Conservation (phyloP, 495 filamentous ascomycete genomes). For the Lophium mytilinum region DNA sequence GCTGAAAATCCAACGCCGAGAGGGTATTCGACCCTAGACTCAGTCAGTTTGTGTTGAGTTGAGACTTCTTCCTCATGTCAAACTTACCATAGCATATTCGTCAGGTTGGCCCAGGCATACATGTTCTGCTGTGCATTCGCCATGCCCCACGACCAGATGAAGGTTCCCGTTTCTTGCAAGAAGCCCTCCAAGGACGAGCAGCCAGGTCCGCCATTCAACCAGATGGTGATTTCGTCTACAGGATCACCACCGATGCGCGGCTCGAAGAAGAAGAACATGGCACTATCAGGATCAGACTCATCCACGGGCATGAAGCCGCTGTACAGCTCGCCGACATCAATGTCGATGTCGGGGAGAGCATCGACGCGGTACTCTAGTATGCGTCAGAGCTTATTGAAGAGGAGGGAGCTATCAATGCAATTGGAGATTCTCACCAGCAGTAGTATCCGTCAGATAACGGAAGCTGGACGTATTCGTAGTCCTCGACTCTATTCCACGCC, state of each 20-base stretch:
- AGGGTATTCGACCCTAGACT: slow-evolving; percentile 16
- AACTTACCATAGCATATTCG: slow-evolving; percentile 52
- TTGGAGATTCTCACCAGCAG: too few relatives aligned
- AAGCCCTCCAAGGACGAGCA: slow-evolving; percentile 62
- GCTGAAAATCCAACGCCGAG: slow-evolving; percentile 23
- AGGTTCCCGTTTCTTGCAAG: slow-evolving; percentile 58
- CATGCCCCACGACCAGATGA: slow-evolving; percentile 54
- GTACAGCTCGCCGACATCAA: slow-evolving; percentile 28
- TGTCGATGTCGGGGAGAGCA: background rate
- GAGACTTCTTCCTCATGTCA: slow-evolving; percentile 7
- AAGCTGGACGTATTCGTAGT: too few relatives aligned
- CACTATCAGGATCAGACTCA: slow-evolving; percentile 26
- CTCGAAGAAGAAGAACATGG: slow-evolving; percentile 47
- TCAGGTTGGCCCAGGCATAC: slow-evolving; percentile 58
- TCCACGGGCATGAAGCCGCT: slow-evolving; percentile 25
- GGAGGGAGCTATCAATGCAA: too few relatives aligned
- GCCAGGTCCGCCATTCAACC: slow-evolving; percentile 29
- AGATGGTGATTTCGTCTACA: slow-evolving; percentile 27
- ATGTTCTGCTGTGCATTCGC: slow-evolving; percentile 51
- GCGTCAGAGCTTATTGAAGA: background rate
- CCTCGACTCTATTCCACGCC: too few relatives aligned
- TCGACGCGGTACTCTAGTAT: background rate
- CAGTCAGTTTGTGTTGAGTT: background rate
- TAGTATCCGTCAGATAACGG: too few relatives aligned
- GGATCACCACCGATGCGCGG: slow-evolving; percentile 38